Evolutionary conservation across 2,329 filamentous ascomycete genomes (phyloP).

Genomic region (Camillea tinctor): DNA sequence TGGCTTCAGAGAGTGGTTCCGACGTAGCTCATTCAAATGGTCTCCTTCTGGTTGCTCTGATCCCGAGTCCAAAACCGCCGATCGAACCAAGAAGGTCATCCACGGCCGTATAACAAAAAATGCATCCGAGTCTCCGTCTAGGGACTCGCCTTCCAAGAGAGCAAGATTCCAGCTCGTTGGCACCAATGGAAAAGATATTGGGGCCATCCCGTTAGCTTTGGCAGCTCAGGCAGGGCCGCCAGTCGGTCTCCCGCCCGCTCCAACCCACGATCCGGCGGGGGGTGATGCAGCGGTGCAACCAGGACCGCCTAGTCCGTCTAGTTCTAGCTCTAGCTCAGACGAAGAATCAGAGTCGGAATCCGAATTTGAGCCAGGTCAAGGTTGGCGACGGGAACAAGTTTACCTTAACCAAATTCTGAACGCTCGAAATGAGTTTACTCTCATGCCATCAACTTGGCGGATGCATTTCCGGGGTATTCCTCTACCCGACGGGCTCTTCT

Average conservation of each 20-base stretch:
- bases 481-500: constrained; percentile 31
- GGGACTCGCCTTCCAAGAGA: not conserved
- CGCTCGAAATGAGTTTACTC: constrained; percentile 27
- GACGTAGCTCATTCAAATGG: constrained; percentile 1
- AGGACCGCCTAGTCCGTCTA: not conserved
- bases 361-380: constrained; percentile 15
- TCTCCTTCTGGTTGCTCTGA: not conserved
- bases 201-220: not conserved
- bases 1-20: constrained; percentile 11
- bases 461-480: constrained; percentile 32
- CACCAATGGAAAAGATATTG: not conserved
- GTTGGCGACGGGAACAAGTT: constrained; percentile 29
- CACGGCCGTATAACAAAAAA: constrained; percentile 23
- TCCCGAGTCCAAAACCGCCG: constrained; percentile 1
- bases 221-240: not conserved
- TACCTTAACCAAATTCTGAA: constrained; percentile 30
- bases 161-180: not conserved
- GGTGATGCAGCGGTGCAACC: no score
- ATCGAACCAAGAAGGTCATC: constrained; percentile 13
- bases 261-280: no score
- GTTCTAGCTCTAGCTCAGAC: not conserved
- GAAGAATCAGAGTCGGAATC: constrained; percentile 5
- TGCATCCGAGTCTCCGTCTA: not conserved
- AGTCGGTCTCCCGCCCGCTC: no score
- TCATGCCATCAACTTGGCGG: constrained; percentile 33